A percentile compares a stretch with the other conserved stretches of the same genome.
phyloP scores from a whole-genome alignment of 2,329 filamentous ascomycete species.

The Ophiostoma himal-ulmi region DNA sequence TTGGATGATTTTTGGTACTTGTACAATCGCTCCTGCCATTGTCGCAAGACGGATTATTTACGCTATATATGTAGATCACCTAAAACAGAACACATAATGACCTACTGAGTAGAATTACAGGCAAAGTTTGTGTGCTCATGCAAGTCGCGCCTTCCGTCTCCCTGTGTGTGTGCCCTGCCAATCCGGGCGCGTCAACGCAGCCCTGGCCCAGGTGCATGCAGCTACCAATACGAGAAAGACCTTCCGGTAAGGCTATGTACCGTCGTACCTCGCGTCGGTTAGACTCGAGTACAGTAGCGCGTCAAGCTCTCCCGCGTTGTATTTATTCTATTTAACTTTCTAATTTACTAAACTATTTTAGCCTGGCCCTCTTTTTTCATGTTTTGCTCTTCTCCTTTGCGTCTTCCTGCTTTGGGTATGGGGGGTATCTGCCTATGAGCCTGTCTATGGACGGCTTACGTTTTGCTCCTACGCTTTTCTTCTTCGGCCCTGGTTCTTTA shows the following conservation, averaged over 20 bases:
- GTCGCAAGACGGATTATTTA: not conserved
- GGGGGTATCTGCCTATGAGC: not conserved
- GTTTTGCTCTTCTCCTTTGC: not conserved
- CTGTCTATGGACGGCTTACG: not conserved
- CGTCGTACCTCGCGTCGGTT: conserved; percentile 8
- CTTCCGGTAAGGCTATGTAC: conserved; percentile 2
- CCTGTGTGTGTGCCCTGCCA: not conserved
- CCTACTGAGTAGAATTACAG: not conserved
- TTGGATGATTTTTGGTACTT: not conserved
- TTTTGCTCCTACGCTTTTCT: not conserved
- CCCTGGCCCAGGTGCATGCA: conserved; percentile 8
- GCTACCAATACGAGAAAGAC: not conserved
- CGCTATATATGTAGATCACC: not conserved
- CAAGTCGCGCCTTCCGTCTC: not conserved
- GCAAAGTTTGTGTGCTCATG: not conserved
- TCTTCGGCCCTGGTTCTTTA: not conserved
- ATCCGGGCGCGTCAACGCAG: conserved; percentile 6
- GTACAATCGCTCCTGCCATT: not conserved
- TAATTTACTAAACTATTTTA: not conserved
- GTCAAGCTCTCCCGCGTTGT: conserved; percentile 1
- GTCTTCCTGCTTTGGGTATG: not conserved
- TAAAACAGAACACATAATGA: not conserved
- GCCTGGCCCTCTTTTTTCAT: not conserved
- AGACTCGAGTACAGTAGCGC: not conserved
- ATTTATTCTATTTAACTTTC: not conserved